Conservation (phyloP, 495 filamentous ascomycete species). For the Aspergillus ostianus region DNA sequence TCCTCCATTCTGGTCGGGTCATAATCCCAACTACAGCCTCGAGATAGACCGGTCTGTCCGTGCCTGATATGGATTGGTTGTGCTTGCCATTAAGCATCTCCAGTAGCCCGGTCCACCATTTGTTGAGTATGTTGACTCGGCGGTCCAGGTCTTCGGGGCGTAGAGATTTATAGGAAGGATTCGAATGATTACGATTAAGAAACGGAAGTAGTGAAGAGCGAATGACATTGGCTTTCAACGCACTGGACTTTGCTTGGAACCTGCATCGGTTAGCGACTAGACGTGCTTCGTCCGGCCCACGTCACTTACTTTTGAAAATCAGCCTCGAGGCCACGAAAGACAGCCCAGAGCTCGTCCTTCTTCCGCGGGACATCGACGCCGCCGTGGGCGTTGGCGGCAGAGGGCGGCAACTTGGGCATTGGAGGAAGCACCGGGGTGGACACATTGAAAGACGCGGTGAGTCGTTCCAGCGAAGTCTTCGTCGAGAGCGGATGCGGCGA, state of each 20-base stretch:
- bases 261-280: constrained; percentile 27
- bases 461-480: constrained; percentile 59
- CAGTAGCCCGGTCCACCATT: constrained; percentile 92
- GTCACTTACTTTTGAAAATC: constrained; percentile 73
- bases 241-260: constrained; percentile 74
- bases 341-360: constrained; percentile 86
- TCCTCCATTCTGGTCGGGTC: constrained; percentile 89
- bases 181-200: constrained; percentile 66
- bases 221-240: constrained; percentile 77
- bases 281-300: not conserved
- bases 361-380: constrained; percentile 49
- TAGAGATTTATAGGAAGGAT: constrained; percentile 65
- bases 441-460: constrained; percentile 46
- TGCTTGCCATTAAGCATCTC: constrained; percentile 79
- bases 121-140: constrained; percentile 78
- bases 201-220: constrained; percentile 82
- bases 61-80: constrained; percentile 68
- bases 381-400: constrained; percentile 35
- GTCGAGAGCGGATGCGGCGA: constrained; percentile 53
- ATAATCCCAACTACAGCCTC: constrained; percentile 83
- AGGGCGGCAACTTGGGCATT: constrained; percentile 44
- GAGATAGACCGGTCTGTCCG: constrained; percentile 77
- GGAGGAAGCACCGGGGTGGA: constrained; percentile 50
- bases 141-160: constrained; percentile 84
- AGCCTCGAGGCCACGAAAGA: constrained; percentile 76